Percentiles rank a stretch among this genome's conserved stretches.
These are phyloP conservation scores for Aspergillus persii DNA, from an alignment of 2,329 filamentous ascomycete genomes.

Conservation along the genomic window DNA sequence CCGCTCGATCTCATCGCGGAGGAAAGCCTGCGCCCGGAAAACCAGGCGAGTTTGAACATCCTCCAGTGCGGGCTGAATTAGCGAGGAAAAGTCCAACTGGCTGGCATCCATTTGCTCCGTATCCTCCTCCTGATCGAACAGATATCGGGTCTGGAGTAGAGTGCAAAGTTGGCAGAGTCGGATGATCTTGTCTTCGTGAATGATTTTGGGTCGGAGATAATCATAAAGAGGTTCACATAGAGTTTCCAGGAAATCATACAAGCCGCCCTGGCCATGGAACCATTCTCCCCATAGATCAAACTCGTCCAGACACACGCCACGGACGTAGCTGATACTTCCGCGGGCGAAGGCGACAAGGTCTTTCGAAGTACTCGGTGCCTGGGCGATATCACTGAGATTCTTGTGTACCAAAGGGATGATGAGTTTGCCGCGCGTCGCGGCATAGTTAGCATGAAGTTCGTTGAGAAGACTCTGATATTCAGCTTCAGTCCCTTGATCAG, in stretches of 20 bases:
- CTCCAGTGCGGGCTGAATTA: constrained; percentile 65
- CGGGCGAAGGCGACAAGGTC: constrained; percentile 66
- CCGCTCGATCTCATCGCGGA: constrained; percentile 65
- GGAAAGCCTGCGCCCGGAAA: constrained; percentile 61
- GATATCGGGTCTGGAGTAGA: constrained; percentile 63
- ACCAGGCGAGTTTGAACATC: constrained; percentile 66
- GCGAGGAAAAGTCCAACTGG: constrained; percentile 59
- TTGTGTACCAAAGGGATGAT: constrained; percentile 62
- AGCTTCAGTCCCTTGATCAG: constrained; percentile 57
- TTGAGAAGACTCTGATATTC: constrained; percentile 67
- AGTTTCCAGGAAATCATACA: constrained; percentile 66
- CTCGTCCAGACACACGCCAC: constrained; percentile 65
- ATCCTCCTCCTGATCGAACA: constrained; percentile 58
- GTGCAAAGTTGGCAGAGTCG: constrained; percentile 67
- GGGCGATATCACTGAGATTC: constrained; percentile 55
- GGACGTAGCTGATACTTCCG: constrained; percentile 63
- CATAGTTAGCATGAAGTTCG: constrained; percentile 63
- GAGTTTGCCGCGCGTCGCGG: constrained; percentile 57
- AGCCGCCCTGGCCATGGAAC: constrained; percentile 61
- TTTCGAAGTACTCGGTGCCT: constrained; percentile 59
- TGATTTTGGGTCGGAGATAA: constrained; percentile 62
- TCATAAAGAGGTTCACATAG: constrained; percentile 68
- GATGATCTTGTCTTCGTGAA: constrained; percentile 64
- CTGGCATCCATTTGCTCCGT: constrained; percentile 49
- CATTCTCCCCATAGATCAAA: constrained; percentile 66